A percentile compares a stretch with the other conserved stretches of the same genome.
These are phyloP conservation scores for Hericium alpestre DNA, from an alignment of 768 basidiomycete species.

Conservation along the genomic window DNA sequence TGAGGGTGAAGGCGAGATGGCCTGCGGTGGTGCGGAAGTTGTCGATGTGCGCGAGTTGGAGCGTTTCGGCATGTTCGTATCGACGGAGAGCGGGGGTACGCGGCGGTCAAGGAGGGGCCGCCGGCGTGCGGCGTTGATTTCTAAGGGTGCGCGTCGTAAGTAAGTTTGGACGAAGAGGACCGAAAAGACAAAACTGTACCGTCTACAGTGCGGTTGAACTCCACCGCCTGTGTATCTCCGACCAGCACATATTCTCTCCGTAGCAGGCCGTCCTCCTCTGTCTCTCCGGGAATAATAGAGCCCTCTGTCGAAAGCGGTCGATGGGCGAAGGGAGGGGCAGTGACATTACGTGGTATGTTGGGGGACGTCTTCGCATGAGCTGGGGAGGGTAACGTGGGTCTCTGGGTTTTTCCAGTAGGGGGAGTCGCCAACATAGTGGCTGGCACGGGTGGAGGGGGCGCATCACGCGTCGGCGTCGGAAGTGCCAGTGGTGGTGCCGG, in stretches of 20 bases:
- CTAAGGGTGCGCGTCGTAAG: slow-evolving; percentile 25
- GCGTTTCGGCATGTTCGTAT: slow-evolving; percentile 31
- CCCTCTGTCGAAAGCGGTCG: slow-evolving; percentile 37
- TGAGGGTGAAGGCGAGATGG: slow-evolving; percentile 12
- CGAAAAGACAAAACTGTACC: slow-evolving; percentile 36
- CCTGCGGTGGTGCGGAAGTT: slow-evolving; percentile 15
- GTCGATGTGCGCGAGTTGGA: slow-evolving; percentile 21
- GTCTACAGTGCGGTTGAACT: slow-evolving; percentile 87
- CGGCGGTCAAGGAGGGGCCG: slow-evolving; percentile 49
- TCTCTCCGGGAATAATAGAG: slow-evolving; percentile 72
- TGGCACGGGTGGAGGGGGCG: background rate
- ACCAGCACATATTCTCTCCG: slow-evolving; percentile 90
- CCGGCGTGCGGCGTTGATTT: slow-evolving; percentile 51
- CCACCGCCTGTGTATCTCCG: slow-evolving; percentile 79
- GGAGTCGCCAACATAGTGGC: background rate
- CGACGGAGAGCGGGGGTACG: slow-evolving; percentile 34
- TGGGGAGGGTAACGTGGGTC: no score
- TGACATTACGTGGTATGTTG: background rate
- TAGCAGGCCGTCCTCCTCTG: slow-evolving; percentile 71
- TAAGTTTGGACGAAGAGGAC: background rate
- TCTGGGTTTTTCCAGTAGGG: background rate
- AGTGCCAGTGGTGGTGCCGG: background rate
- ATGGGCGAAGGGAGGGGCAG: background rate
- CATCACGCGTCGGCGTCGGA: background rate
- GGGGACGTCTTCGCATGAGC: background rate